phyloP scores from a whole-genome alignment of 208 protist genomes.

The Leishmania aethiopica region DNA sequence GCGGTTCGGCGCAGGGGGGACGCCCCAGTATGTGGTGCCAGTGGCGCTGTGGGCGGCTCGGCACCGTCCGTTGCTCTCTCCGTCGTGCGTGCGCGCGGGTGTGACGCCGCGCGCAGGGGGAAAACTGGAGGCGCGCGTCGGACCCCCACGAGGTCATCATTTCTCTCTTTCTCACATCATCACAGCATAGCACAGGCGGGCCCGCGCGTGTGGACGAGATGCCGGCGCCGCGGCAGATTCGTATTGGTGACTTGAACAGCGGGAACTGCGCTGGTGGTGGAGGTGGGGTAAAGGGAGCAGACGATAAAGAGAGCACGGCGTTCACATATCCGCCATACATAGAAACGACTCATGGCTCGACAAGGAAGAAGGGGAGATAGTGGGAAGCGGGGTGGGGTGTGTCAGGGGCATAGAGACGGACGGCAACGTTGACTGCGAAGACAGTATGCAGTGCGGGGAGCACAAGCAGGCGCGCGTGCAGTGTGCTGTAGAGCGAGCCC shows the following conservation, averaged over 20 bases:
- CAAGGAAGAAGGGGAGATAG: not conserved
- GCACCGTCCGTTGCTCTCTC: conserved; percentile 19
- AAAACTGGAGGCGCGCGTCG: conserved; percentile 10
- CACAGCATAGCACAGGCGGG: not conserved
- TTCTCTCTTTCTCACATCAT: conserved; percentile 16
- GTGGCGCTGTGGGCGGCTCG: conserved; percentile 30
- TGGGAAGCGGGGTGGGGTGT: not conserved
- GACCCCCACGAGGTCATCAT: conserved; percentile 28
- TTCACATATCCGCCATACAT: too few species aligned
- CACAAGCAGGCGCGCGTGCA: too few species aligned
- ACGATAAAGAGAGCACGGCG: too few species aligned
- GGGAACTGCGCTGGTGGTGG: not conserved
- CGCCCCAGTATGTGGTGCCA: conserved; percentile 18
- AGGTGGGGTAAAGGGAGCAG: not conserved
- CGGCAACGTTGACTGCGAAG: too few species aligned
- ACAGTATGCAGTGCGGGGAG: too few species aligned
- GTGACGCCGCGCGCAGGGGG: conserved; percentile 24
- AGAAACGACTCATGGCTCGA: too few species aligned
- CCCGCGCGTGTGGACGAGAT: not conserved
- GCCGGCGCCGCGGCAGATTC: not conserved
- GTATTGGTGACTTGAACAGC: not conserved
- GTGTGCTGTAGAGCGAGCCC: not conserved
- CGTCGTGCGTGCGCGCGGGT: conserved; percentile 18
- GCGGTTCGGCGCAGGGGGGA: conserved; percentile 11
- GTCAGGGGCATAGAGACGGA: not conserved